A percentile compares a stretch with the other conserved stretches of the same genome.
Conservation (phyloP, 2,329 filamentous ascomycete species). For the Diaporthe ilicicola region DNA sequence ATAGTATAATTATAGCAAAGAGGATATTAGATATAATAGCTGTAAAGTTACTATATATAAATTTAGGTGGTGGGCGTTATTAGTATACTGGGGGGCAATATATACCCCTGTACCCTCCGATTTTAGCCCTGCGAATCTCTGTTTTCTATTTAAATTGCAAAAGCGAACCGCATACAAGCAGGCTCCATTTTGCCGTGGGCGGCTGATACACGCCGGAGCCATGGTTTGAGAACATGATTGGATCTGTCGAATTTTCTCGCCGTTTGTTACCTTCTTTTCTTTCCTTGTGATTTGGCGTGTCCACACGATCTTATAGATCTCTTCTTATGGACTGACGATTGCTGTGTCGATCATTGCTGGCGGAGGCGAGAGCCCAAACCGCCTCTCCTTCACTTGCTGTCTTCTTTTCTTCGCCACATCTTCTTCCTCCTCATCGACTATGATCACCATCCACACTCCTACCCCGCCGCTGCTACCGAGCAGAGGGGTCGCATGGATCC, state of each 20-base stretch:
- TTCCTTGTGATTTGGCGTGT: no score
- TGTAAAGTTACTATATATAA: no score
- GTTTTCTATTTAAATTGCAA: no score
- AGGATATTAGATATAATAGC: no score
- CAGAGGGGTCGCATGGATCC: conserved; percentile 83
- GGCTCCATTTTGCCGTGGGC: not conserved
- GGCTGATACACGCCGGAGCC: not conserved
- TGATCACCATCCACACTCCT: conserved; percentile 81
- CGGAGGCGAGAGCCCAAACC: not conserved
- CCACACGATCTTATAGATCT: not conserved
- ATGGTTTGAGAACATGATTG: not conserved
- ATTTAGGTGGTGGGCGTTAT: no score
- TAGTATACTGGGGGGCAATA: no score
- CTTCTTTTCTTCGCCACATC: not conserved
- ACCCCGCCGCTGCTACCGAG: conserved; percentile 72
- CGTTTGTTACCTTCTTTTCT: no score
- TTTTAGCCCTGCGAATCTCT: no score
- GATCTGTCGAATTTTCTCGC: not conserved
- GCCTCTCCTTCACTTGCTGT: not conserved
- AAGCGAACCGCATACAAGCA: not conserved
- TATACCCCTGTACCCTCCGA: no score
- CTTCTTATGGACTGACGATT: not conserved
- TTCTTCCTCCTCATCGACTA: conserved; percentile 69
- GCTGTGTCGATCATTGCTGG: not conserved
- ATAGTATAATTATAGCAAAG: no score